Conservation (phyloP, 2,329 filamentous ascomycete genomes). For the Didymella keratinophila region DNA sequence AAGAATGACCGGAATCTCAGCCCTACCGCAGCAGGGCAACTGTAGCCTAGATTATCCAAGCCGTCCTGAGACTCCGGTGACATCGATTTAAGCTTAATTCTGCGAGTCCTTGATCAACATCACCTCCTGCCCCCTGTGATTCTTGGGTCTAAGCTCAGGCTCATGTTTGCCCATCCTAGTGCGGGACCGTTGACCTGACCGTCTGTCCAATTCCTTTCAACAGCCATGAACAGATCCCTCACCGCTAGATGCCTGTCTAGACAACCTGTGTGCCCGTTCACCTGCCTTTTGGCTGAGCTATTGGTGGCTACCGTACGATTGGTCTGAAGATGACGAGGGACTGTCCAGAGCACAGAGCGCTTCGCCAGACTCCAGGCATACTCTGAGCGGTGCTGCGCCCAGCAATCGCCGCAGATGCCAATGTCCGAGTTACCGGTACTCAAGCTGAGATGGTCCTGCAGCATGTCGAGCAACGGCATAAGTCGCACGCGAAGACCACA, state of each 20-base stretch:
- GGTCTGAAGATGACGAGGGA: slow-evolving; percentile 30
- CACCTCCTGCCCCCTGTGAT: slow-evolving; percentile 14
- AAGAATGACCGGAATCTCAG: neutral
- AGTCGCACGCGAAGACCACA: slow-evolving; percentile 74
- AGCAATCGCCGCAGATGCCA: slow-evolving; percentile 58
- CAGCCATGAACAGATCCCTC: slow-evolving; percentile 52
- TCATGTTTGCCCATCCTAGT: slow-evolving; percentile 18
- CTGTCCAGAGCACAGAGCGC: slow-evolving; percentile 55
- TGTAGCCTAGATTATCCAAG: neutral
- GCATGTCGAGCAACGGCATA: slow-evolving; percentile 70
- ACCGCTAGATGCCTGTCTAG: slow-evolving; percentile 42
- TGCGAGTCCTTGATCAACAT: neutral
- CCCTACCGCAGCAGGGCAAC: slow-evolving; percentile 2
- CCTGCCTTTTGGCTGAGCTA: slow-evolving; percentile 30
- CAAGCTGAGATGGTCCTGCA: slow-evolving; percentile 57
- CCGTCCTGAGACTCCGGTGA: neutral
- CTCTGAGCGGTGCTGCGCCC: slow-evolving; percentile 48
- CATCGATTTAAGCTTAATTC: neutral
- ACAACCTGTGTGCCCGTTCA: slow-evolving; percentile 40
- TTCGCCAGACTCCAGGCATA: slow-evolving; percentile 57
- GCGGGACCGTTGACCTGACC: slow-evolving; percentile 26
- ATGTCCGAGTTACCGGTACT: slow-evolving; percentile 47
- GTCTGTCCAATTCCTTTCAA: slow-evolving; percentile 48
- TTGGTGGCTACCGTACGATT: slow-evolving; percentile 28
- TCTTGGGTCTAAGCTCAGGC: slow-evolving; percentile 14